These are phyloP conservation scores for Xylaria digitata DNA, from an alignment of 2,329 filamentous ascomycete species.

Conservation along the genomic window DNA sequence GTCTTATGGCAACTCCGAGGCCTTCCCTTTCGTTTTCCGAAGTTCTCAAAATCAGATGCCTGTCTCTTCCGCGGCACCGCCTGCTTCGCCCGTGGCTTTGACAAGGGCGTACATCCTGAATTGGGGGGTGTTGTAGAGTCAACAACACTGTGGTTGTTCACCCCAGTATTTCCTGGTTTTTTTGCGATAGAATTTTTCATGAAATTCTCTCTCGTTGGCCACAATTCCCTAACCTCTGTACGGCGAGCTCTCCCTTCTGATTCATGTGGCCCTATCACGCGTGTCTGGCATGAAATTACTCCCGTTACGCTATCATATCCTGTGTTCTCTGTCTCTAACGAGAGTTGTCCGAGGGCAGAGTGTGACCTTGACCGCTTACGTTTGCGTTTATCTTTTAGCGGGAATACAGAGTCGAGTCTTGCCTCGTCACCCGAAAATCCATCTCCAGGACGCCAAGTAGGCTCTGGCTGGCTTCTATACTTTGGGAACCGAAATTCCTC, in stretches of 20 bases:
- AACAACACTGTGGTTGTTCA: slow-evolving; percentile 5
- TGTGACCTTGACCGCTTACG: slow-evolving; percentile 39
- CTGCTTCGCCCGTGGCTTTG: slow-evolving; percentile 2
- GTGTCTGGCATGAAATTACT: not conserved
- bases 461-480: slow-evolving; percentile 37
- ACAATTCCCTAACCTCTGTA: slow-evolving; percentile 40
- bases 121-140: slow-evolving; percentile 15
- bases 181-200: slow-evolving; percentile 34
- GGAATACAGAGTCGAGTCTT: slow-evolving; percentile 40
- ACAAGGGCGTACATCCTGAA: slow-evolving; percentile 1
- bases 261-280: not conserved
- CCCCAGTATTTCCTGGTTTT: slow-evolving; percentile 14
- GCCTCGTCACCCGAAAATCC: slow-evolving; percentile 49
- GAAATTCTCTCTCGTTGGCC: slow-evolving; percentile 49
- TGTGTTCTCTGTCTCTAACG: slow-evolving; percentile 35
- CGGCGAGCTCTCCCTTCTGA: slow-evolving; percentile 24
- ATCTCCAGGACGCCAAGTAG: slow-evolving; percentile 46
- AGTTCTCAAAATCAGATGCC: slow-evolving; percentile 43
- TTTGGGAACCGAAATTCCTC: slow-evolving; percentile 45
- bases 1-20: not conserved
- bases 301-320: not conserved
- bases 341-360: slow-evolving; percentile 42
- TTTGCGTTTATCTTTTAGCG: slow-evolving; percentile 42
- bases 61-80: slow-evolving; percentile 33
- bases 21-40: slow-evolving; percentile 34